Evolutionary conservation across 2,329 filamentous ascomycete genomes (phyloP), one percentile per base, ranked within the genome.

Genomic region (Aspergillus amoenus): DNA sequence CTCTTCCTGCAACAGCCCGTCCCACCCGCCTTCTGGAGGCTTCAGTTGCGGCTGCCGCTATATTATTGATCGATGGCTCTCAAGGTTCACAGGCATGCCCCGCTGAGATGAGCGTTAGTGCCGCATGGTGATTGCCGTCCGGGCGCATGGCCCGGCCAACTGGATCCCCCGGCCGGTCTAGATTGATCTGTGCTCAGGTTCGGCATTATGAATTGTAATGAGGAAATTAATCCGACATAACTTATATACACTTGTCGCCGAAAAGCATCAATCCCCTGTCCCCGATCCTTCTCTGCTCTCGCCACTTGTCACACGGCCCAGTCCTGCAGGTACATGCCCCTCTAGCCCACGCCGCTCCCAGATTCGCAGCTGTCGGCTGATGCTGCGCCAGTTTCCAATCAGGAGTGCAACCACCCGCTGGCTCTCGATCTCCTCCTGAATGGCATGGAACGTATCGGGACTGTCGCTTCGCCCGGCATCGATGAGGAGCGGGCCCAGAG

Each of bases 401-500:
- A 78, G 52, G 64, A 76, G 67, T 24, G 52, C 60, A 48, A 67
- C 66, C 27, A 76, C 68, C 27, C 67, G 64, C 27, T 67, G 64
- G 18, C 66, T 62, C 17, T 71, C 65, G 13, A 68, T 59, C 55
- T 71, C 66, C 18, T 56, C 57, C 54, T 66, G 63, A 49, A 68
- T 61, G n/a, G 53, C 48, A 12, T 43, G 45, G 56, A 55, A 56
- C 44, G 55, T 52, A 34, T 63, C 61, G 24, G 39, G 52, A 46
- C 53, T 53, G 11, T 58, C 51, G 22, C 56, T 56, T 24, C 51
- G 49, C 18, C 52, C 53, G 18, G 50, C 41, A 44, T 66, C 64
- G n/a, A 61, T 65, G 43, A 77, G 60, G 3, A 76, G 62, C 48
- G 69, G 69, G 27, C 70, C 71, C 60, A 77, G 71, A 15, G 66